Conservation (phyloP, 371 early-diverging fungal genomes). For the Mucor saturninus region DNA sequence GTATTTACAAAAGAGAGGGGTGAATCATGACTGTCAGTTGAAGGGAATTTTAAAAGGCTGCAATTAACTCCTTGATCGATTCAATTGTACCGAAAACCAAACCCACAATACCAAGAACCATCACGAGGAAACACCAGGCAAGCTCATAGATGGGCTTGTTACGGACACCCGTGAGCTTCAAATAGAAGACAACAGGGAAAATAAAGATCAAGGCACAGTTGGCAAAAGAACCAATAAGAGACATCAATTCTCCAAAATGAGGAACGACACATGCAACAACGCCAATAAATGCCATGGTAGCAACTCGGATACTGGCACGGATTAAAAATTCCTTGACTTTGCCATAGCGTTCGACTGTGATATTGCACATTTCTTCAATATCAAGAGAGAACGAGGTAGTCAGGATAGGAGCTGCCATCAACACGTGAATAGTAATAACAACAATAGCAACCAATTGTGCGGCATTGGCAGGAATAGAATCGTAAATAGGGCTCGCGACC, state of each 20-base stretch:
- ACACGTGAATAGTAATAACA: slow-evolving; percentile 81
- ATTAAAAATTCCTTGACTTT: slow-evolving; percentile 55
- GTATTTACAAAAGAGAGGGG: no score
- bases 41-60: no score
- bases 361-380: slow-evolving; percentile 64
- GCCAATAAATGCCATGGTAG: slow-evolving; percentile 52
- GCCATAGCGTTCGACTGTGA: slow-evolving; percentile 61
- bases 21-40: no score
- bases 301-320: slow-evolving; percentile 62
- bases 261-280: slow-evolving; percentile 76
- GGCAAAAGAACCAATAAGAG: slow-evolving; percentile 81
- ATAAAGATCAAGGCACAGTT: slow-evolving; percentile 83
- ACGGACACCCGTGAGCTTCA: slow-evolving; percentile 72
- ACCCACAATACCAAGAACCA: slow-evolving; percentile 72
- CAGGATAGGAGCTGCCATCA: slow-evolving; percentile 83
- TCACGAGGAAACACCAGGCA: slow-evolving; percentile 58
- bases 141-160: slow-evolving; percentile 63
- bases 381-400: slow-evolving; percentile 81
- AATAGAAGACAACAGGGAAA: slow-evolving; percentile 81
- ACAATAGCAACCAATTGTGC: slow-evolving; percentile 68
- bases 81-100: slow-evolving; percentile 62
- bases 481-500: slow-evolving; percentile 74
- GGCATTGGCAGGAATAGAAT: slow-evolving; percentile 69
- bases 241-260: slow-evolving; percentile 83
- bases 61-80: no score